Conservation (phyloP, 176 grass and related monocot species). For the Avena insularis region DNA sequence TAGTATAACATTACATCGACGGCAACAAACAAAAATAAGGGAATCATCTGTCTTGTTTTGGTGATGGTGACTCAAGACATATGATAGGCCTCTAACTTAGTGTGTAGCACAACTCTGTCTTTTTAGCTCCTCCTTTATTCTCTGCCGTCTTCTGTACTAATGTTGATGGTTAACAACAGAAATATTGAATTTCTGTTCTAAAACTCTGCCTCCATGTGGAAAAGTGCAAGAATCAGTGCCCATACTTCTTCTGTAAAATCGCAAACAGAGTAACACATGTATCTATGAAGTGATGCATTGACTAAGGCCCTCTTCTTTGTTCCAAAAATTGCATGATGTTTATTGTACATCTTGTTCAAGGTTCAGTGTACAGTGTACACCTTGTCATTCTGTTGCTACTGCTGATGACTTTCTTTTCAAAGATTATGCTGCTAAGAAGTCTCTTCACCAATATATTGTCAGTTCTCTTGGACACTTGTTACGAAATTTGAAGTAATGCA, state of each 20-base stretch:
- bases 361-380: not conserved
- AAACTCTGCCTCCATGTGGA: not conserved
- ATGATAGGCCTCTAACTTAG: not conserved
- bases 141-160: not conserved
- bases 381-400: not conserved
- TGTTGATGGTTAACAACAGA: not conserved
- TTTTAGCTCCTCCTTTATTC: not conserved
- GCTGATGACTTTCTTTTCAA: not conserved
- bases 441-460: not conserved
- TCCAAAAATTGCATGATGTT: not conserved
- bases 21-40: not conserved
- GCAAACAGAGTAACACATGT: not conserved
- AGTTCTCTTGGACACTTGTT: not conserved
- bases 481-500: conserved; percentile 1
- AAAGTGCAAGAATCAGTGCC: not conserved
- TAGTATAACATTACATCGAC: not conserved
- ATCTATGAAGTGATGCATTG: not conserved
- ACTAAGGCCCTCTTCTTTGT: not conserved
- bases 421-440: conserved; percentile 9
- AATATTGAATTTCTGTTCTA: not conserved
- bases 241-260: not conserved
- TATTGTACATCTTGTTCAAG: not conserved
- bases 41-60: not conserved
- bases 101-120: not conserved
- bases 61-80: not conserved